Evolutionary conservation across 108 stramenopile genomes (phyloP).

Genomic region (Skeletonema costatum): DNA sequence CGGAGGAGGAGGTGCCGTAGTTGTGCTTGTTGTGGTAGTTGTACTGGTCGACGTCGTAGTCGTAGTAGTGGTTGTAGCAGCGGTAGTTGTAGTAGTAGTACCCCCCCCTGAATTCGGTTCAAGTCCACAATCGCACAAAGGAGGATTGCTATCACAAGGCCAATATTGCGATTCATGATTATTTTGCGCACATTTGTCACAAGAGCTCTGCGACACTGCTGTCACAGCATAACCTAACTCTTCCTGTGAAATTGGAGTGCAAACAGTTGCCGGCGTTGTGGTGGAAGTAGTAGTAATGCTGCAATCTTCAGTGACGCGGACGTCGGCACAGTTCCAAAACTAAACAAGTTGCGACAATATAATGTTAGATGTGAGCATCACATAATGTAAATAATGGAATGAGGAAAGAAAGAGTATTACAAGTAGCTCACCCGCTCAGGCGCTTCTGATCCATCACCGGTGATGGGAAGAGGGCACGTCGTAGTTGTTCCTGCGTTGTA

Average conservation of each 20-base stretch:
- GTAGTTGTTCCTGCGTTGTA: background rate
- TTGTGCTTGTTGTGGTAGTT: background rate
- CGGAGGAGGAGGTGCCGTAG: background rate
- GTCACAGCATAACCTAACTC: constrained; percentile 11
- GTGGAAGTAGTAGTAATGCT: constrained; percentile 15
- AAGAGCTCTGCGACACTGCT: background rate
- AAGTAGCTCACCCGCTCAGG: constrained; percentile 4
- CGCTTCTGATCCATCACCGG: constrained; percentile 10
- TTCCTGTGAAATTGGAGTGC: constrained; percentile 5
- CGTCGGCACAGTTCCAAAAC: constrained; percentile 23
- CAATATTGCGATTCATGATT: constrained; percentile 11
- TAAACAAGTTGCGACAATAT: background rate
- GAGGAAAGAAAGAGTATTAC: too few relatives aligned
- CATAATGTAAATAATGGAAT: background rate
- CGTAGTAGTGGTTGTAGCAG: background rate
- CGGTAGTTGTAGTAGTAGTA: background rate
- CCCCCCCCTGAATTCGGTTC: background rate
- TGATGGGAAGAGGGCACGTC: constrained; percentile 7
- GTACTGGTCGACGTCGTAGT: background rate
- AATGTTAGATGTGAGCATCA: background rate
- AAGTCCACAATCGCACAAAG: constrained; percentile 2
- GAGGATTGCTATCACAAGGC: constrained; percentile 14
- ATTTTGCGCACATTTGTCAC: constrained; percentile 4
- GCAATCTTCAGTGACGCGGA: constrained; percentile 12
- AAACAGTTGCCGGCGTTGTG: constrained; percentile 7